These are phyloP conservation scores for Pythium guiyangense DNA, from an alignment of 352 stramenopile genomes.

Conservation along the genomic window DNA sequence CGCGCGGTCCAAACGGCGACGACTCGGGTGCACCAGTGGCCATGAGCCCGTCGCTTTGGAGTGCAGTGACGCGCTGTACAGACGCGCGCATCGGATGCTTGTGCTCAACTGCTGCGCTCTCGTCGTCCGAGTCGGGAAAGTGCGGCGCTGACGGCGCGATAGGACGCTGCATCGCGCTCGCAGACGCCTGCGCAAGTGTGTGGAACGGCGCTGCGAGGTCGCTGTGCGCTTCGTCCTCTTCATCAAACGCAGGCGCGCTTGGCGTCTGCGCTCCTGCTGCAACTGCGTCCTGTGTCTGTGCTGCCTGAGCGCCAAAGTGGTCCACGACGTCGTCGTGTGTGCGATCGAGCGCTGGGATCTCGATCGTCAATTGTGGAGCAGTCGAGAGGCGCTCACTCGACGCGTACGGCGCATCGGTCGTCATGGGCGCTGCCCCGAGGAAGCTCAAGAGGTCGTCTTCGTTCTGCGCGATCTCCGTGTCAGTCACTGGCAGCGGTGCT, in stretches of 20 bases:
- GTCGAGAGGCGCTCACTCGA: neutral
- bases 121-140: slow-evolving; percentile 39
- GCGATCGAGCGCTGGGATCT: neutral
- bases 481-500: slow-evolving; percentile 8
- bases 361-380: neutral
- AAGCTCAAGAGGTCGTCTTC: slow-evolving; percentile 56
- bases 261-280: neutral
- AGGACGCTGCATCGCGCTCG: neutral
- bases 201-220: neutral
- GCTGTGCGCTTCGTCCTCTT: neutral
- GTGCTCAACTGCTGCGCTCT: slow-evolving; percentile 6
- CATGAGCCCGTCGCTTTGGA: slow-evolving; percentile 1
- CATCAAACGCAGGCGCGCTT: slow-evolving; percentile 13
- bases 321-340: neutral
- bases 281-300: too few relatives aligned
- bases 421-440: slow-evolving; percentile 16
- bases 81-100: neutral
- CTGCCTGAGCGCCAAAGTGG: too few relatives aligned
- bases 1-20: slow-evolving; percentile 8
- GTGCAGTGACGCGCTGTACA: neutral
- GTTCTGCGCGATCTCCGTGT: slow-evolving; percentile 49
- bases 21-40: slow-evolving; percentile 10
- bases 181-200: neutral
- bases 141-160: slow-evolving; percentile 30
- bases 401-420: slow-evolving; percentile 1